Conservation (phyloP, 306 rosid species). For the Cajanus cajan region DNA sequence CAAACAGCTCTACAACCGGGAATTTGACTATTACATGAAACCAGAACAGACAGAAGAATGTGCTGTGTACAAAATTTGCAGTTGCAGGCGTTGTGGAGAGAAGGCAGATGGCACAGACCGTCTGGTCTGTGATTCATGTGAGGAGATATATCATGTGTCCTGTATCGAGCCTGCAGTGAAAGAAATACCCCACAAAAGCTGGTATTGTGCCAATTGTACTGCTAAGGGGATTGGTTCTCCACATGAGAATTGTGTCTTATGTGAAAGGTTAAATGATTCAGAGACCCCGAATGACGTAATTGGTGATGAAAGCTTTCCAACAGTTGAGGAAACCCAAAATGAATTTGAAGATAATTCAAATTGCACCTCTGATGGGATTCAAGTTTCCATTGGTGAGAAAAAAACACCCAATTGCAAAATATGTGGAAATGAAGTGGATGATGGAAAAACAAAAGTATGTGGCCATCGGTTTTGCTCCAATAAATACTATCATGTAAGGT, state of each 20-base stretch:
- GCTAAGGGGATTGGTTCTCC: constrained; percentile 55
- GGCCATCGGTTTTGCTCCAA: constrained; percentile 57
- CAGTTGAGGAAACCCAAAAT: constrained; percentile 42
- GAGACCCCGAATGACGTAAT: constrained; percentile 37
- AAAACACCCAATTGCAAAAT: constrained; percentile 45
- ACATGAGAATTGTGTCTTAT: constrained; percentile 74
- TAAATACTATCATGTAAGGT: constrained; percentile 68
- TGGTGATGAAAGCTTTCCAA: constrained; percentile 43
- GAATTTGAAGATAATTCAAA: constrained; percentile 55
- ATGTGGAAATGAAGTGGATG: constrained; percentile 54
- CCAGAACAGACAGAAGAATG: constrained; percentile 54
- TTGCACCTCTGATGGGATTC: constrained; percentile 40
- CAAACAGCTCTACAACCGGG: constrained; percentile 48
- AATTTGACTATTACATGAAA: constrained; percentile 52
- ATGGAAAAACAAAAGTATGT: constrained; percentile 48
- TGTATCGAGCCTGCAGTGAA: constrained; percentile 82
- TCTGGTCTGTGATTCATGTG: constrained; percentile 96
- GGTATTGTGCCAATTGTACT: constrained; percentile 78
- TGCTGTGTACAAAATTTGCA: constrained; percentile 42
- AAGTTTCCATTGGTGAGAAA: constrained; percentile 26
- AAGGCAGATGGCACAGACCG: constrained; percentile 66
- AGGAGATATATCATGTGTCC: constrained; percentile 76
- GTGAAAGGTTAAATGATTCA: constrained; percentile 60
- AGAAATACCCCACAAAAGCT: constrained; percentile 74
- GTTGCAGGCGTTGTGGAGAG: constrained; percentile 72